phyloP scores from a whole-genome alignment of 1,284 basidiomycete species.

The Cutaneotrichosporon curvatum region DNA sequence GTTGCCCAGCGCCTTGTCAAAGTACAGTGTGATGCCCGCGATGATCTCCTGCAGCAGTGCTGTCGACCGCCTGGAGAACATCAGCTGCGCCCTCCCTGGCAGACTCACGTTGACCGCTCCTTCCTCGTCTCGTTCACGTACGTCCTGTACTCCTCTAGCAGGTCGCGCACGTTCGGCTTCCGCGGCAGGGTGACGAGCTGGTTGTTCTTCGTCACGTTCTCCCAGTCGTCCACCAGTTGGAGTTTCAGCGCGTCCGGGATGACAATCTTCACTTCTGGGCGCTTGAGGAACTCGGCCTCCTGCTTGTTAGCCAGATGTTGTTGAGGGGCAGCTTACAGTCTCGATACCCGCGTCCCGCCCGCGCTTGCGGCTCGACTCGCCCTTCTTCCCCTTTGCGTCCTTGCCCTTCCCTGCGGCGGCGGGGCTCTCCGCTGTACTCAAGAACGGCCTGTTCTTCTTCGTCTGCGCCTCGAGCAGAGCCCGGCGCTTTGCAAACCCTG shows the following conservation, averaged over 20 bases:
- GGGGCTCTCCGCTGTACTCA: constrained; percentile 16
- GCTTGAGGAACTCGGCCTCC: constrained; percentile 55
- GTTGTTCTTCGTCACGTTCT: constrained; percentile 89
- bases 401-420: constrained; percentile 21
- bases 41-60: constrained; percentile 67
- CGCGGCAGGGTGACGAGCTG: constrained; percentile 85
- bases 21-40: constrained; percentile 85
- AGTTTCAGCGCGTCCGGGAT: constrained; percentile 86
- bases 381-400: constrained; percentile 44
- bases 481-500: constrained; percentile 69
- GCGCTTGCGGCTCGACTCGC: constrained; percentile 48
- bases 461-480: constrained; percentile 47
- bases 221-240: constrained; percentile 95
- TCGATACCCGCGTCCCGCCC: constrained; percentile 41
- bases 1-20: constrained; percentile 81
- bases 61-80: constrained; percentile 51
- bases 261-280: constrained; percentile 82
- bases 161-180: constrained; percentile 67
- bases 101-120: constrained; percentile 48
- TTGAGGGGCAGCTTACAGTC: constrained; percentile 21
- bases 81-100: not conserved
- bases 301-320: constrained; percentile 14
- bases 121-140: constrained; percentile 52
- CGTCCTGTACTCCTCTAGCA: constrained; percentile 71
- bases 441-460: constrained; percentile 36